Base-by-base conservation (phyloP, 1,139 yeast genomes). In the Magnusiomyces suaveolens region DNA sequence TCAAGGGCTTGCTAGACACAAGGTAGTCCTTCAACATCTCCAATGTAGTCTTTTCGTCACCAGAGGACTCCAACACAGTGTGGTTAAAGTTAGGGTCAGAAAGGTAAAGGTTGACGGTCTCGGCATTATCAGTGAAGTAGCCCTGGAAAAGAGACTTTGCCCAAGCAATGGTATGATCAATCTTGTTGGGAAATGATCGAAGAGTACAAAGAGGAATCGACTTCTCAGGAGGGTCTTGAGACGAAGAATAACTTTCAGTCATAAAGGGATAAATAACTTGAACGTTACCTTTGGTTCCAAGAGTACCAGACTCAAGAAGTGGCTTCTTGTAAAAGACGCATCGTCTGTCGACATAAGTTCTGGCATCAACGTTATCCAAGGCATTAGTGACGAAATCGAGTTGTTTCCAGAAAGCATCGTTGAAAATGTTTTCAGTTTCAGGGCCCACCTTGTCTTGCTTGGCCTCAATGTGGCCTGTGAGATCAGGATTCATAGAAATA, bases 101-200 rank as follows among this genome's bases (percentile, higher is more conserved):
- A 67, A 94, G 75, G 70, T 89, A 92, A 66, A 88, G 73, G 70
- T 92, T 92, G 56, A 90, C 97, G 64, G 89, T 88, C 71, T 88
- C 96, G 26, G 96, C 94, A 32, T 90, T 80, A 59, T 92, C 96
- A 46, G 82, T 78, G 70, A 92, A 92, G 68, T 82, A 87, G 18
- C 94, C 96, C 75, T 87, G 95, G 78, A 92, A 92, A 65, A 89
- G 77, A 25, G 90, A 83, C 74, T 94, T 92, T 25, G 97, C 96
- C 99, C 99, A 92, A 16, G 98, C 97, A 73, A 92, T 92, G 0
- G 99, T 94, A 68, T 92, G 99, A 68, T 92, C 99, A 65, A 92
- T 92, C 72, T 90, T 92, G 71, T 89, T 88, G 56, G 99, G 99
- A 83, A 92, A 92, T 6, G 96, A 87, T 72, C 97, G 82, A 67